Percentiles rank a stretch among this genome's conserved stretches.
phyloP scores from a whole-genome alignment of 192 early-diverging fungal genomes.

The Ramicandelaber brevisporus region DNA sequence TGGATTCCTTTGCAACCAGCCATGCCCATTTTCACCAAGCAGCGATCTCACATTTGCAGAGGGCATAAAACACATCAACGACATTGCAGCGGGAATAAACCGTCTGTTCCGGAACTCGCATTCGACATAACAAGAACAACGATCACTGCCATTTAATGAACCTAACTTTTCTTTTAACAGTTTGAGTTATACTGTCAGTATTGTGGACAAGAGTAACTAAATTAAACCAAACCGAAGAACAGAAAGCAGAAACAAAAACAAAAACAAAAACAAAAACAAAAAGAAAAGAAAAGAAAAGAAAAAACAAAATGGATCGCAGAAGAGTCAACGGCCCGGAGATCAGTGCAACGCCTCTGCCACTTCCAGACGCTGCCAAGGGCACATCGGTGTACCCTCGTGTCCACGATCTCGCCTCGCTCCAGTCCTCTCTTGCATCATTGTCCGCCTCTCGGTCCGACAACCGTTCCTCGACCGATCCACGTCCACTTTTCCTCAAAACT shows the following conservation, averaged over 20 bases:
- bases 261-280: too few relatives aligned
- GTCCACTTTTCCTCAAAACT: neutral
- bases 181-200: neutral
- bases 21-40: too few relatives aligned
- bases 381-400: neutral
- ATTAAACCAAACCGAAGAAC: too few relatives aligned
- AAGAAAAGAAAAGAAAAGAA: neutral
- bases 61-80: too few relatives aligned
- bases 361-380: slow-evolving; percentile 1
- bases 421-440: neutral
- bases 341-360: slow-evolving; percentile 1
- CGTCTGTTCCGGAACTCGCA: too few relatives aligned
- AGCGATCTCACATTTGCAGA: too few relatives aligned
- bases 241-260: too few relatives aligned
- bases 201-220: too few relatives aligned
- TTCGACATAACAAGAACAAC: neutral
- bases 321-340: slow-evolving; percentile 2
- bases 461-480: neutral
- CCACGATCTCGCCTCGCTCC: neutral
- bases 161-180: neutral
- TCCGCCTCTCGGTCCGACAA: neutral
- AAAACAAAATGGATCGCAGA: neutral
- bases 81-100: too few relatives aligned
- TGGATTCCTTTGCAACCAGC: too few relatives aligned
- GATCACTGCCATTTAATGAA: neutral